Conservation (phyloP, 305 asterid species). For the Coffea humblotiana region DNA sequence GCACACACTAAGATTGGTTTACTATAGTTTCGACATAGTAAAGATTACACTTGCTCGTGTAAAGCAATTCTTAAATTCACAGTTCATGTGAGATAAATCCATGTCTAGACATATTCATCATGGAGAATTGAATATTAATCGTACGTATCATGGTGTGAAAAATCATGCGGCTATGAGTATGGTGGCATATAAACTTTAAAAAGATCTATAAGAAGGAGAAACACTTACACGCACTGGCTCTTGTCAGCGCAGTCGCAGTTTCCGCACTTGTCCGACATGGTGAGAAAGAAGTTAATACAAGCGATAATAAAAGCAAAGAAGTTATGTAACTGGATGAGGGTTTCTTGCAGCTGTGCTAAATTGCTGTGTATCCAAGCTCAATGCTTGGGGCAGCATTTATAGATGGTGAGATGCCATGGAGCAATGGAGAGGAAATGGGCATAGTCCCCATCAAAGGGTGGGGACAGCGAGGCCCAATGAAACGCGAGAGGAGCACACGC, state of each 20-base stretch:
- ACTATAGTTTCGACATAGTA: no score
- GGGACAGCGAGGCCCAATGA: neutral
- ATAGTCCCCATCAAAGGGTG: neutral
- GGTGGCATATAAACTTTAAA: neutral
- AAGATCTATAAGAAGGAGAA: neutral
- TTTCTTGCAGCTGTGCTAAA: neutral
- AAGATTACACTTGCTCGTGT: neutral
- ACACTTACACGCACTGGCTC: slow-evolving; percentile 54
- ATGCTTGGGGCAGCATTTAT: slow-evolving; percentile 43
- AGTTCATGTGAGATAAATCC: neutral
- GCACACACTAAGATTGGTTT: no score
- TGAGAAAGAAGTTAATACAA: slow-evolving; percentile 11
- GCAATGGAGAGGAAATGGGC: neutral
- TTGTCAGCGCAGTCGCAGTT: slow-evolving; percentile 51
- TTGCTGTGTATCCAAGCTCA: slow-evolving; percentile 24
- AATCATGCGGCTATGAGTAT: neutral
- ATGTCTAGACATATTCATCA: neutral
- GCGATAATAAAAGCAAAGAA: neutral
- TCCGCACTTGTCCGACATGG: slow-evolving; percentile 60
- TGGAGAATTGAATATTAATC: neutral
- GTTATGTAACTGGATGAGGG: neutral
- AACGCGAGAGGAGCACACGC: slow-evolving; percentile 24
- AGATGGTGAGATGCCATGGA: slow-evolving; percentile 23
- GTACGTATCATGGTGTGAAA: neutral
- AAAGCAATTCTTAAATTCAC: neutral